A percentile compares a stretch with the other conserved stretches of the same genome.
phyloP scores from a whole-genome alignment of 2,329 filamentous ascomycete genomes.

The Cordyceps javanica region DNA sequence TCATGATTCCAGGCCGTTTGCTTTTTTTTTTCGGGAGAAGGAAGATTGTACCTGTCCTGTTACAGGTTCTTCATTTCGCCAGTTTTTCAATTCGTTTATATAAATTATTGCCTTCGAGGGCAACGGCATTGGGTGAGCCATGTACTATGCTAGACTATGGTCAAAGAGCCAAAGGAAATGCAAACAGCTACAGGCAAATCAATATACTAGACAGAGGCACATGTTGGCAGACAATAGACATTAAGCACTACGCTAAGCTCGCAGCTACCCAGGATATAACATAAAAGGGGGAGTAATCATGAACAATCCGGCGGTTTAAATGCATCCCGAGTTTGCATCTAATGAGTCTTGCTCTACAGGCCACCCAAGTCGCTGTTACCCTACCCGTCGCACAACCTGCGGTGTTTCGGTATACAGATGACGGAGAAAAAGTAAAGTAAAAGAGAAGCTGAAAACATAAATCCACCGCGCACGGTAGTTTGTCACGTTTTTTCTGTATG shows the following conservation, averaged over 20 bases:
- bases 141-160: too few species aligned
- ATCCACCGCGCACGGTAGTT: too few species aligned
- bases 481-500: too few species aligned
- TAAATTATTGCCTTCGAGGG: too few species aligned
- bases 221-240: slow-evolving; percentile 5
- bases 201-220: background rate
- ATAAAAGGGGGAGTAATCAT: background rate
- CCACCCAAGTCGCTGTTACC: background rate
- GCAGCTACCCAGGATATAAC: slow-evolving; percentile 3
- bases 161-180: too few species aligned
- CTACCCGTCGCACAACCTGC: background rate
- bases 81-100: too few species aligned
- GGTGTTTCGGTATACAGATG: background rate
- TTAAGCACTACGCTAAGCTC: slow-evolving; percentile 11
- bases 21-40: too few species aligned
- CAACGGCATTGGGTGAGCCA: too few species aligned
- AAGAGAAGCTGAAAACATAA: background rate
- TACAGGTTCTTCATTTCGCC: too few species aligned
- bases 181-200: too few species aligned
- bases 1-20: background rate
- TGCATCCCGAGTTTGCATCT: background rate
- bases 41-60: too few species aligned
- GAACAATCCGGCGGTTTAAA: background rate
- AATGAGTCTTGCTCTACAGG: background rate
- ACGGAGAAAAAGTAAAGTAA: background rate